Percentiles rank a stretch among this genome's conserved stretches.
These are phyloP conservation scores for Hippophae tibetana DNA, from an alignment of 306 rosid genomes.

Conservation along the genomic window DNA sequence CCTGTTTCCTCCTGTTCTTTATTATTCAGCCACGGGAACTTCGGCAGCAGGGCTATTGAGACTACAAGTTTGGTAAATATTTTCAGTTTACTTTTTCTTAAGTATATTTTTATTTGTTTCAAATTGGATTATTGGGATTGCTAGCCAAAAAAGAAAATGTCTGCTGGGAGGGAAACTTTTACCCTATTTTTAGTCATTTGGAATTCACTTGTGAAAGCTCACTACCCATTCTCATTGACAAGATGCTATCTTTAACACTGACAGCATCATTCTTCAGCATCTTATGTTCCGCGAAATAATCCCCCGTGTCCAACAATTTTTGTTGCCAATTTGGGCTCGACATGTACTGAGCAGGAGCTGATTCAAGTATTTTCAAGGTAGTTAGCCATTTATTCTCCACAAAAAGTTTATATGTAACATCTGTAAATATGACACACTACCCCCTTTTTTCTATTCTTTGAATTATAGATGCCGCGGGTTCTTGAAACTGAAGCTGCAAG, in stretches of 20 bases:
- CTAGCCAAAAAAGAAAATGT: no score
- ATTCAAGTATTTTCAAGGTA: slow-evolving; percentile 76
- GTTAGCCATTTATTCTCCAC: slow-evolving; percentile 6
- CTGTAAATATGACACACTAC: not conserved
- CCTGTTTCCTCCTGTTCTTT: slow-evolving; percentile 12
- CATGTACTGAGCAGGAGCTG: slow-evolving; percentile 83
- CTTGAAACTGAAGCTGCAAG: slow-evolving; percentile 84
- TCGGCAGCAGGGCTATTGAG: slow-evolving; percentile 33
- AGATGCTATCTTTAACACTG: slow-evolving; percentile 7
- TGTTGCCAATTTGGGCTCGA: slow-evolving; percentile 83
- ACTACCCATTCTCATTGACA: not conserved
- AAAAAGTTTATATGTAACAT: slow-evolving; percentile 6
- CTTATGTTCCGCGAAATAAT: slow-evolving; percentile 36
- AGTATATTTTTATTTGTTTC: not conserved
- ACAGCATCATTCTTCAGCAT: slow-evolving; percentile 38
- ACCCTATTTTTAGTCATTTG: not conserved
- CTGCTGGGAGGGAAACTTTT: not conserved
- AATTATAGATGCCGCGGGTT: slow-evolving; percentile 71
- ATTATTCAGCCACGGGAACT: slow-evolving; percentile 40
- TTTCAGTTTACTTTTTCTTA: not conserved
- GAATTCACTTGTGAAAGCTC: not conserved
- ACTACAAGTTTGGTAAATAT: slow-evolving; percentile 39
- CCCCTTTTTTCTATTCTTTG: not conserved
- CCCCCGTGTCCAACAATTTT: slow-evolving; percentile 82
- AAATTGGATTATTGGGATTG: not conserved